Evolutionary conservation across 176 grass and related monocot species (phyloP).

Genomic region (Aegilops tauschii): DNA sequence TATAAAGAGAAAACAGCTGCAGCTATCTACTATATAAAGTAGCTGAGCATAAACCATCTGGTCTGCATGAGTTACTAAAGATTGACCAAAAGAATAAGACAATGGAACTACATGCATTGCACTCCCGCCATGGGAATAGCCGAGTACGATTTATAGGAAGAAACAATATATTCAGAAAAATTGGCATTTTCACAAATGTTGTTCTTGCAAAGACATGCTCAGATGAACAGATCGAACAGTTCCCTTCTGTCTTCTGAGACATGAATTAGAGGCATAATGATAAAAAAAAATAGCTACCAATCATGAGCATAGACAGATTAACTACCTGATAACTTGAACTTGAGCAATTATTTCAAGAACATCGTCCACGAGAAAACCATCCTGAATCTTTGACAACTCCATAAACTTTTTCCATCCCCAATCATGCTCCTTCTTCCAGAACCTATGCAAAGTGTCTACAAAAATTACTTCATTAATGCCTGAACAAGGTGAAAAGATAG

Average conservation of each 20-base stretch:
- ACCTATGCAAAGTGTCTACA: slow-evolving; percentile 97
- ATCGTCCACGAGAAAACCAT: slow-evolving; percentile 88
- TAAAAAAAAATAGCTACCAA: slow-evolving; percentile 3
- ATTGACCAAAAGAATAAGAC: slow-evolving; percentile 12
- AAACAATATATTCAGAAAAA: slow-evolving; percentile 14
- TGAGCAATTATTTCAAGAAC: slow-evolving; percentile 96
- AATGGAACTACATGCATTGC: neutral
- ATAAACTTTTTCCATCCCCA: slow-evolving; percentile 99
- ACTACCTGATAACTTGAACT: slow-evolving; percentile 99
- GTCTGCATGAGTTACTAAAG: neutral
- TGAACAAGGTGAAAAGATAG: neutral
- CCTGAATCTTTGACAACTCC: slow-evolving; percentile 92
- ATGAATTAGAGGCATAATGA: slow-evolving; percentile 23
- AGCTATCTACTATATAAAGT: neutral
- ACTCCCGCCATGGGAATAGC: neutral
- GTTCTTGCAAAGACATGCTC: neutral
- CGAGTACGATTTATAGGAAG: slow-evolving; percentile 19
- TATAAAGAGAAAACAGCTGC: slow-evolving; percentile 13
- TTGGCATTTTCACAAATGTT: slow-evolving; percentile 7
- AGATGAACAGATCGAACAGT: neutral
- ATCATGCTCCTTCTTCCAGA: slow-evolving; percentile 99
- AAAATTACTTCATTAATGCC: slow-evolving; percentile 46
- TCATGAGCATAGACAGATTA: slow-evolving; percentile 24
- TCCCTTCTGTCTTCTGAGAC: neutral
- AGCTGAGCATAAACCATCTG: neutral